Evolutionary conservation across 495 filamentous ascomycete genomes (phyloP).

Genomic region (Penicillium herquei): DNA sequence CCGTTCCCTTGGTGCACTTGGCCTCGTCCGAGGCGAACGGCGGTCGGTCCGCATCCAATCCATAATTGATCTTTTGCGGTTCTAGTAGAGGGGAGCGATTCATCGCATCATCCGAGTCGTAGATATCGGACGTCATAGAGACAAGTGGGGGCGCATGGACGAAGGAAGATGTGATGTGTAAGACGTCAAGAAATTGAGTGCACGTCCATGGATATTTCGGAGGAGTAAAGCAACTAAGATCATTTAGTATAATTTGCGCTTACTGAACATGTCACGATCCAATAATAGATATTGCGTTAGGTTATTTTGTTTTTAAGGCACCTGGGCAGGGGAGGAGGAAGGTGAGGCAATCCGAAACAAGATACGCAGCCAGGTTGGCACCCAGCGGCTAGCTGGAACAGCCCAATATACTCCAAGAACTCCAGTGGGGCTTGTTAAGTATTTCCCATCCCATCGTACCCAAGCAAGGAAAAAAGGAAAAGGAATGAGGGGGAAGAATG

Average conservation of each 20-base stretch:
- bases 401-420: too few relatives aligned
- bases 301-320: not conserved
- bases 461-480: not conserved
- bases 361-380: not conserved
- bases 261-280: not conserved
- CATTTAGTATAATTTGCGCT: too few relatives aligned
- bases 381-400: not conserved
- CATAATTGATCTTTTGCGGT: slow-evolving; percentile 22
- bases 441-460: not conserved
- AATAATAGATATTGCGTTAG: not conserved
- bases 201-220: not conserved
- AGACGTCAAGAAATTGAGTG: not conserved
- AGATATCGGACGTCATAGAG: slow-evolving; percentile 41
- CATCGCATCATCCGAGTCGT: slow-evolving; percentile 46
- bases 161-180: slow-evolving; percentile 1
- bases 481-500: slow-evolving; percentile 1
- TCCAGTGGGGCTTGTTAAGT: not conserved
- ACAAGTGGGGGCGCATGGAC: slow-evolving; percentile 16
- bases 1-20: slow-evolving; percentile 24
- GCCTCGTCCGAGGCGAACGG: slow-evolving; percentile 25
- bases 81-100: slow-evolving; percentile 32
- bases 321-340: not conserved
- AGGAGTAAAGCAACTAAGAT: not conserved
- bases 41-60: slow-evolving; percentile 23
- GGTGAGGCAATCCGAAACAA: not conserved